phyloP scores from a whole-genome alignment of 2,329 filamentous ascomycete genomes.

The Fusarium caatingaense region DNA sequence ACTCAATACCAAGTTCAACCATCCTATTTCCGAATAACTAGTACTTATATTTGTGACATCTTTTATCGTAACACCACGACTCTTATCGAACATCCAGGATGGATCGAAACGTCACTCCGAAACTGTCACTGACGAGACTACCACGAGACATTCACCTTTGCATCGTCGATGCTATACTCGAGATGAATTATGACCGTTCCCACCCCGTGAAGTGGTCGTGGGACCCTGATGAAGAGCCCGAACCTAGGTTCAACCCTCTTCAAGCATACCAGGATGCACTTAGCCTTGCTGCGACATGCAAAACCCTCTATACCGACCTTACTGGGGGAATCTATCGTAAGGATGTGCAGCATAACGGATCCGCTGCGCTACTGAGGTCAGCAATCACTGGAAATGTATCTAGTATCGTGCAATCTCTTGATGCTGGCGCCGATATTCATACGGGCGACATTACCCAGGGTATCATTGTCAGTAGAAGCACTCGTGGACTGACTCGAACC shows the following conservation, averaged over 20 bases:
- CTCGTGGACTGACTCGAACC: too few species aligned
- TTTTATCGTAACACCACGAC: background rate
- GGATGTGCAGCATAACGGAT: background rate
- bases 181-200: background rate
- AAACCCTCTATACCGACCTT: background rate
- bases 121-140: background rate
- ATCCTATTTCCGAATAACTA: background rate
- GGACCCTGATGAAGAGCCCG: background rate
- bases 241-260: background rate
- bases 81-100: background rate
- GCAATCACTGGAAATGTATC: background rate
- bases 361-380: constrained; percentile 3
- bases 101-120: background rate
- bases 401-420: background rate
- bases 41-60: background rate
- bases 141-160: background rate
- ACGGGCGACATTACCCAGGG: background rate
- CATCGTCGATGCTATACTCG: constrained; percentile 11
- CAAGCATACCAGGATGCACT: constrained; percentile 4
- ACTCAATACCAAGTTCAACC: too few species aligned
- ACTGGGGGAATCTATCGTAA: background rate
- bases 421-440: background rate
- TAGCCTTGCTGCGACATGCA: constrained; percentile 12
- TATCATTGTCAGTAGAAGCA: too few species aligned
- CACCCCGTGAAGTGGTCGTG: background rate